Evolutionary conservation across 257 asterid species (phyloP), one percentile per base, ranked within the genome.

Genomic region (Vinca minor): DNA sequence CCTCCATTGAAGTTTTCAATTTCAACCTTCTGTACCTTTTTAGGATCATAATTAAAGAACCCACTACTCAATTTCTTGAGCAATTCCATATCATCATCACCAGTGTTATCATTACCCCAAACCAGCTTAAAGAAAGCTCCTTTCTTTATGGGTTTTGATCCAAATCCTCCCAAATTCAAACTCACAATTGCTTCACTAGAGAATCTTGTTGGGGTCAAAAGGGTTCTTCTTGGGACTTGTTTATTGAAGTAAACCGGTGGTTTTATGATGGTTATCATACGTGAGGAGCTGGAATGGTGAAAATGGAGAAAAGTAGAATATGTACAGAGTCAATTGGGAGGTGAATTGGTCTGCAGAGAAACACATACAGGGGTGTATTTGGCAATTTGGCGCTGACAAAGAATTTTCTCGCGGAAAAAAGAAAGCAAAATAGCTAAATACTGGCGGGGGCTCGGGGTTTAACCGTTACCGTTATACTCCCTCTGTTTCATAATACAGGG

Each of bases 1-100:
- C 96, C 96, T 52, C 87, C 94, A 75, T 59, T 69, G 35, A 75
- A 82, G 5, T 81, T 76, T 74, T 83, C 85, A 23, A 83, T 62
- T 69, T 89, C 87, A 62, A 84, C 83, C 71, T 77, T 75, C 74
- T 69, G 76, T 34, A 76, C 87, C 72, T 81, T 81, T 63, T 67
- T 71, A 11, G 78, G 70, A 54, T 73, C 63, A 46, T 73, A 82
- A 50, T 35, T 69, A 55, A 86, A 84, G 77, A 91, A 89, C 52
- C 91, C 87, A 71, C 76, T 69, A 3, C 85, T 74, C 63, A 89
- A 47, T 55, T 76, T 81, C 49, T 72, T 84, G 13, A 82, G 17
- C 34, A 72, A 71, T 45, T 82, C 84, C 96, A 89, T 86, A 44
- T 78, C 78, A 34, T 69, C 80, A 47, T 72, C n/a, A n/a, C n/a